Evolutionary conservation across 176 grass and related monocot species (phyloP), one percentile per base, ranked within the genome.

Genomic region (Tillandsia leiboldiana): DNA sequence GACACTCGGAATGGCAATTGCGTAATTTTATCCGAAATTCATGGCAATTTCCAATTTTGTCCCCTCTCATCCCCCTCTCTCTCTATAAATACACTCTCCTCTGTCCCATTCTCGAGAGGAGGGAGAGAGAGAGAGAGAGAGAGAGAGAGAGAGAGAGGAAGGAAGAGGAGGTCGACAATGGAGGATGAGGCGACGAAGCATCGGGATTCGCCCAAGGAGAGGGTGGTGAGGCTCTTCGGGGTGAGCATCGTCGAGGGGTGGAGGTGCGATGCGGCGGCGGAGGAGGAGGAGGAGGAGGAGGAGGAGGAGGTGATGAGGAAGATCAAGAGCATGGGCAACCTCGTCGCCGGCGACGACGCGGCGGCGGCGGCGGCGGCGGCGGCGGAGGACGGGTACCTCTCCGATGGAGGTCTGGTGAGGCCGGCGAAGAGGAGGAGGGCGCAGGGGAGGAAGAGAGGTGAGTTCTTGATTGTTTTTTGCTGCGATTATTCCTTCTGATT

Each of bases 221-320:
- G 15, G 53, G 53, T 56, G 53, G 15, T 56, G 13, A 56, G 15
- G 53, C 53, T 56, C 53, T 56, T 56, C 53, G 53, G 53, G 10
- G 53, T 56, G 53, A 7, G 15, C 13, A 56, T 56, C 53, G 53
- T n/a, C 53, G 53, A n/a, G 3, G 13, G 15, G 15, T 10, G 3
- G 13, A 56, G 53, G 64, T 10, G 33, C 11, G 27, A 66, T 13
- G 12, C 33, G 27, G 64, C 3, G 9, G 64, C 11, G 1, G 11
- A 10, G 64, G 24, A 23, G 64, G 12, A 3, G 1, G 12, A 14
- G 27, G 26, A 13, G 27, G 53, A 12, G 1, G 59, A 51, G 50
- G 64, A 20, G 51, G 73, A 65, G 73, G 73, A 75, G 14, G 14
- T 67, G 50, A 75, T 75, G 63, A 66, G 64, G 63, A 75, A 75